Percentiles rank a stretch among this genome's conserved stretches.
Evolutionary conservation across 495 filamentous ascomycete genomes (phyloP).

Genomic region (Aspergillus conjunctus): DNA sequence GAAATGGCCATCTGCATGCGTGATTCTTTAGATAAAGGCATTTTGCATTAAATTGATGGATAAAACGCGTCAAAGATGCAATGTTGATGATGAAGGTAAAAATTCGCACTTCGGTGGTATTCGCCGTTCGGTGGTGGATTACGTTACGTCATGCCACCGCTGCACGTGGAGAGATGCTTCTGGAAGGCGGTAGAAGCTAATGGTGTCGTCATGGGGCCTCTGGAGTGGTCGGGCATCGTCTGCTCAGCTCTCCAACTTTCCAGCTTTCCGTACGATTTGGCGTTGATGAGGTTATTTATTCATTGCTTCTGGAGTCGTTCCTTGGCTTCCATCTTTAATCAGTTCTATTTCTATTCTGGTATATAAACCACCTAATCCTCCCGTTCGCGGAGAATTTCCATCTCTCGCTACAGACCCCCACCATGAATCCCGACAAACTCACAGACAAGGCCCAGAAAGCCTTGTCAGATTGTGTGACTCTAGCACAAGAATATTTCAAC

Average conservation of each 20-base stretch:
- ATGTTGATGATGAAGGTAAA: no score
- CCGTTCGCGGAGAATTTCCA: constrained; percentile 12
- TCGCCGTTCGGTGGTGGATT: no score
- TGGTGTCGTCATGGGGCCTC: constrained; percentile 37
- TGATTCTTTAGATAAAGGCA: no score
- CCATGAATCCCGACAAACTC: constrained; percentile 63
- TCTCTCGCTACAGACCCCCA: constrained; percentile 19
- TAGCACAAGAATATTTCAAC: constrained; percentile 86
- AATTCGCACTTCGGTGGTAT: no score
- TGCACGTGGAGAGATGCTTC: constrained; percentile 28
- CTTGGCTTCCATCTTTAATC: neutral
- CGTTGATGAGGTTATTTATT: constrained; percentile 4
- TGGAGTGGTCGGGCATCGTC: constrained; percentile 24
- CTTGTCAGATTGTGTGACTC: constrained; percentile 77
- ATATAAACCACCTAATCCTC: constrained; percentile 2
- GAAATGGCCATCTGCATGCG: no score
- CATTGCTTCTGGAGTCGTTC: neutral
- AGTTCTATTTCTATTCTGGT: constrained; percentile 7
- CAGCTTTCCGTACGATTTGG: neutral
- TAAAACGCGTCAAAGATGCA: no score
- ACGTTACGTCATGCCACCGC: neutral
- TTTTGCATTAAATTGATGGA: no score
- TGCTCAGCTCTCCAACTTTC: constrained; percentile 31
- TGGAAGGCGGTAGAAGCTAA: constrained; percentile 47
- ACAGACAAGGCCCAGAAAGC: constrained; percentile 90